phyloP scores from a whole-genome alignment of 2,329 filamentous ascomycete species.

The Cercospora zeae-maydis region DNA sequence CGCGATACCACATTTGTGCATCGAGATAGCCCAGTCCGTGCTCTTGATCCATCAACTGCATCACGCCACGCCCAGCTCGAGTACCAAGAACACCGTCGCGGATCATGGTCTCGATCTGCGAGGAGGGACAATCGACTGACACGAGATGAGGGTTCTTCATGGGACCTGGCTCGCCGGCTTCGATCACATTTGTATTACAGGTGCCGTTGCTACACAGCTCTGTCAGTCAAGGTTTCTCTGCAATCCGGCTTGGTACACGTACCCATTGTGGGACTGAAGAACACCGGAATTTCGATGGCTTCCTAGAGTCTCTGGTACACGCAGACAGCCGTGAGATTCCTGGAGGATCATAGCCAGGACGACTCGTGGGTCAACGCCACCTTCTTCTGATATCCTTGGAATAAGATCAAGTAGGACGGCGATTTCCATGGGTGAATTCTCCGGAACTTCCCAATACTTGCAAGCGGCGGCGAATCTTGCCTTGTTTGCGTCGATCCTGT shows the following conservation, averaged over 20 bases:
- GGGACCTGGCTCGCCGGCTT: constrained; percentile 34
- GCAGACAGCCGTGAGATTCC: constrained; percentile 48
- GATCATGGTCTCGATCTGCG: constrained; percentile 41
- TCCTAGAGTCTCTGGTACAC: constrained; percentile 43
- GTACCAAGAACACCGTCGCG: constrained; percentile 46
- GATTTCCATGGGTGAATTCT: constrained; percentile 41
- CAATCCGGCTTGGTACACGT: background rate
- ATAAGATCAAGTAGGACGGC: constrained; percentile 40
- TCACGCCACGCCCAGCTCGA: constrained; percentile 43
- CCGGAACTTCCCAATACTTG: constrained; percentile 34
- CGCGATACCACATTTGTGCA: constrained; percentile 8
- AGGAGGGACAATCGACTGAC: constrained; percentile 25
- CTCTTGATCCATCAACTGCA: constrained; percentile 36
- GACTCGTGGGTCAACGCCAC: constrained; percentile 41
- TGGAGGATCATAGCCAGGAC: constrained; percentile 47
- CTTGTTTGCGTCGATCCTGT: constrained; percentile 37
- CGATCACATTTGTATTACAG: constrained; percentile 35
- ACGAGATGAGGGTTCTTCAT: constrained; percentile 27
- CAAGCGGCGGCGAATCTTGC: constrained; percentile 39
- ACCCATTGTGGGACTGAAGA: constrained; percentile 46
- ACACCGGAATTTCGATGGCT: constrained; percentile 43
- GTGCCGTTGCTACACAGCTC: constrained; percentile 34
- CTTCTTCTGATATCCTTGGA: constrained; percentile 28
- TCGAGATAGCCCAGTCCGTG: background rate
- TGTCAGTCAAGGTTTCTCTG: background rate